Base-by-base conservation (phyloP, 2,329 filamentous ascomycete species). In the Aspergillus udagawae region DNA sequence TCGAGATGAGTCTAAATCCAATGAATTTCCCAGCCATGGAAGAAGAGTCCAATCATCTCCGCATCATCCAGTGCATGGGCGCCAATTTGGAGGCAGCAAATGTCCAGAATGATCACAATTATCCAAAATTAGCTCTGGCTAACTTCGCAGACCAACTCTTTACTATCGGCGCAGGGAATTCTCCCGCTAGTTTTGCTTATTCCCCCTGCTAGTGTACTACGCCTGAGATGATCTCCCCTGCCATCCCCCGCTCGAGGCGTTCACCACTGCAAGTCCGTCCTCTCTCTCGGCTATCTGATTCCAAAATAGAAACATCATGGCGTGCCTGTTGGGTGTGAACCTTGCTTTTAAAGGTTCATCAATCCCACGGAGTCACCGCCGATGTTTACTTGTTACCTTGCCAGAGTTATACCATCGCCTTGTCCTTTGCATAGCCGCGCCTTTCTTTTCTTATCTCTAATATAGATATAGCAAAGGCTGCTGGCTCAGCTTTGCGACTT, bases 401-500 rank as follows among this genome's bases (percentile, higher is more conserved):
- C 51, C 53, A 57, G 58, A 59, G 56, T 65, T 58, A 55, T 62
- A 57, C 58, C 55, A 53, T 61, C 59, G 60, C 56, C 55, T 60
- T 59, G 51, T 64, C 56, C 57, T 59, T 64, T 56, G 60, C 57
- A 54, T 47, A 58, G 56, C 62, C 56, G 63, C 63, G 62, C 63
- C 65, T 67, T 69, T 64, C 63, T 60, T 65, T 59, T 61, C 56
- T 57, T 67, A 59, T 65, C 60, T 56, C 49, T 65, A 63, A 63
- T 66, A 47, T 70, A 73, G 67, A 72, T 62, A 65, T 62, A 65
- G 68, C 65, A 67, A 68, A 72, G 66, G 67, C 74, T 76, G 74
- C 74, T 70, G 74, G 74, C 65, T 67, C 71, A 73, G 72, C 70
- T 75, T 75, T 73, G 67, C 70, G 23, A 60, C 66, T 69, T 67